These are phyloP conservation scores for Phytophthora idaei DNA, from an alignment of 352 stramenopile species.

Conservation along the genomic window DNA sequence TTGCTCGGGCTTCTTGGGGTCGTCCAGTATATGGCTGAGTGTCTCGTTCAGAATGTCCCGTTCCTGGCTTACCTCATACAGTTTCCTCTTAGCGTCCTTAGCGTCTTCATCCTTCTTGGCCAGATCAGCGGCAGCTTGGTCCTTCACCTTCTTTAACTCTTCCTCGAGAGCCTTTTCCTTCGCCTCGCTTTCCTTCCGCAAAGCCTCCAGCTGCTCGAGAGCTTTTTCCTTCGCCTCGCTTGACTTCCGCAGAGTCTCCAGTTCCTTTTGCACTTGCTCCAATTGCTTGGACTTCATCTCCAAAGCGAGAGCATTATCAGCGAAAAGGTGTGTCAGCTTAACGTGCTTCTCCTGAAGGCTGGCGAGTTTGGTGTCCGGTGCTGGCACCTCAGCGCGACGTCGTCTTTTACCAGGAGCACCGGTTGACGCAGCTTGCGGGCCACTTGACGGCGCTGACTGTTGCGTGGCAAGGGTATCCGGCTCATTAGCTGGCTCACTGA, in stretches of 20 bases:
- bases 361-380: conserved; percentile 17
- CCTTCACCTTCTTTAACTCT: conserved; percentile 15
- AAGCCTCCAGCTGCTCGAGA: background rate
- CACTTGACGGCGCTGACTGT: background rate
- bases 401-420: conserved; percentile 27
- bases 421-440: background rate
- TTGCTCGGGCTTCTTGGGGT: conserved; percentile 19
- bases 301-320: background rate
- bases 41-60: conserved; percentile 12
- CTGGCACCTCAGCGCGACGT: conserved; percentile 5
- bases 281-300: background rate
- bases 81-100: conserved; percentile 18
- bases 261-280: conserved; percentile 4
- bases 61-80: conserved; percentile 15
- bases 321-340: background rate
- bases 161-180: conserved; percentile 25
- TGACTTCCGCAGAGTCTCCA: conserved; percentile 12
- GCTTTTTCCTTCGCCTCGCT: background rate
- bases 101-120: background rate
- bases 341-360: conserved; percentile 8
- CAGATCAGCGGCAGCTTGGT: conserved; percentile 15
- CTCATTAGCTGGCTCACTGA: conserved; percentile 4
- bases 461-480: conserved; percentile 1
- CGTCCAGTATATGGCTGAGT: conserved; percentile 18
- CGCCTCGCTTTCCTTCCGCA: background rate